A percentile compares a stretch with the other conserved stretches of the same genome.
Evolutionary conservation across 192 early-diverging fungal genomes (phyloP).

Genomic region (Lobosporangium transversale): DNA sequence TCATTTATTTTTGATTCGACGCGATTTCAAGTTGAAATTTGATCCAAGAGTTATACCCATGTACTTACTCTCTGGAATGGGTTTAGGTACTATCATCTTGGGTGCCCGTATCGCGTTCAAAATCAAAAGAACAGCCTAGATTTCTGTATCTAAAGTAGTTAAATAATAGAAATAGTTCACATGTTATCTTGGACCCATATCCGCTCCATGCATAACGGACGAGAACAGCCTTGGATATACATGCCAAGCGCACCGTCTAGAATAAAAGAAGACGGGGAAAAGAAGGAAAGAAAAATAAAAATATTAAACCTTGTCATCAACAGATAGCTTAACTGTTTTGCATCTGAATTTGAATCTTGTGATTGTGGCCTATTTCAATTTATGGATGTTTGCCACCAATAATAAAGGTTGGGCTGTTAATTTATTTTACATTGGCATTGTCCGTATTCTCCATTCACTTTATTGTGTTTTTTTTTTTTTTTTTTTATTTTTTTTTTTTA

Average conservation of each 20-base stretch:
- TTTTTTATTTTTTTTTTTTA: slow-evolving; percentile 2
- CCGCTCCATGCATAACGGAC: background rate
- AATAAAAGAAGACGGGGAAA: too few species aligned
- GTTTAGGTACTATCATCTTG: slow-evolving; percentile 36
- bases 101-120: slow-evolving; percentile 44
- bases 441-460: too few species aligned
- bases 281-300: too few species aligned
- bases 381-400: too few species aligned
- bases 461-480: background rate
- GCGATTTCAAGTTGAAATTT: slow-evolving; percentile 21
- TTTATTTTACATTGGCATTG: too few species aligned
- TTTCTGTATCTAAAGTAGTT: background rate
- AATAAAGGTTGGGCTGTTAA: too few species aligned
- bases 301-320: too few species aligned
- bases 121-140: slow-evolving; percentile 8
- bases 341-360: too few species aligned
- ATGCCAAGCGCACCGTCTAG: too few species aligned
- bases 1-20: slow-evolving; percentile 37
- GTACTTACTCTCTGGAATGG: slow-evolving; percentile 43
- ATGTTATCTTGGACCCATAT: background rate
- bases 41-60: slow-evolving; percentile 28
- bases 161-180: background rate
- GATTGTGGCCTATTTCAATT: too few species aligned
- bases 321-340: too few species aligned
- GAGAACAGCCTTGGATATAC: too few species aligned